Base-by-base conservation (phyloP, 2,329 filamentous ascomycete genomes). In the Colletotrichum salicis region DNA sequence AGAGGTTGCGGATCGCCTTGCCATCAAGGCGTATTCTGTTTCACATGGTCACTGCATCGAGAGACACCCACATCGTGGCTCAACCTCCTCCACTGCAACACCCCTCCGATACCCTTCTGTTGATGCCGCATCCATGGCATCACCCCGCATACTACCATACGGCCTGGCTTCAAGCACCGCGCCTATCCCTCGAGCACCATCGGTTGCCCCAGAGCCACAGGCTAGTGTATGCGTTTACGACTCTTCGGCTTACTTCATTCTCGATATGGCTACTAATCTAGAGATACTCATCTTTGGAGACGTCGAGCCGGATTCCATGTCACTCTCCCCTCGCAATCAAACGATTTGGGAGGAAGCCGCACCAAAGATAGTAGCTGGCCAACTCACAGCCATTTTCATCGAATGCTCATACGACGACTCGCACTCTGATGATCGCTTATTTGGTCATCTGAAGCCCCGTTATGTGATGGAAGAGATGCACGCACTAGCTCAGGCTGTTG, bases 271-370 rank as follows among this genome's bases (percentile, higher is more conserved):
- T 1, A 93, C 90, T 0, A 88, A 89, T 1, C 88, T 88, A 37
- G 96, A 99, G 81, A 89, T 98, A 3, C 89, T 99, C 71, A 93
- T 99, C 60, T 98, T 98, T 79, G 96, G 96, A 22, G 96, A 99
- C 75, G 94, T 98, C 48, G 96, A 99, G 79, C 95, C 96, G 0
- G 96, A 99, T 81, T 92, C 91, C 10, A 83, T 98, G 31, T 97
- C 94, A 0, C 82, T 96, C 2, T 92, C 90, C 1, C 95, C 96
- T 1, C 91, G 95, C 29, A 98, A 96, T 75, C 84, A 88, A n/a
- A 85, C 86, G 15, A 90, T 99, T 15, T 99, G 96, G 96, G 88
- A 90, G 75, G 93, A 96, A 77, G 96, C 96, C 0, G 96, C 95
- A 0, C 92, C 92, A 10, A 97, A 97, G 79, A 91, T 99, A 31